Conservation (phyloP, 768 basidiomycete species). For the Lentinula sp. region DNA sequence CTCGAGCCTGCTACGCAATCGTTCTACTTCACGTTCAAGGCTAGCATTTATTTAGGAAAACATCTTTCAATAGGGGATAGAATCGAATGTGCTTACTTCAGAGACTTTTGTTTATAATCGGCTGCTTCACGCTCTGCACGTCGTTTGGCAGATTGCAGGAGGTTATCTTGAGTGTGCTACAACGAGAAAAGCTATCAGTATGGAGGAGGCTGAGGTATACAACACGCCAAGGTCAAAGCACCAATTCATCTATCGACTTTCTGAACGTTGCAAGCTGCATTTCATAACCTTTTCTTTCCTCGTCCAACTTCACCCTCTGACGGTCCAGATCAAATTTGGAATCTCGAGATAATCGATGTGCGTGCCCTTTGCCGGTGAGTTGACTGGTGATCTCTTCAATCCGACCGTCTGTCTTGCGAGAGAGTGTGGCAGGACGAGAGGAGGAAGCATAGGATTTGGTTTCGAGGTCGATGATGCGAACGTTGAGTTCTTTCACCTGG, state of each 20-base stretch:
- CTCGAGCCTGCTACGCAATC: conserved; percentile 58
- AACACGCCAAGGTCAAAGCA: conserved; percentile 25
- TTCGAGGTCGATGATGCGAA: conserved; percentile 78
- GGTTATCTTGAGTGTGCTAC: conserved; percentile 66
- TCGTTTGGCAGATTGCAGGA: conserved; percentile 66
- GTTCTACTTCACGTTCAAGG: conserved; percentile 63
- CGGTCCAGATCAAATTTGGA: conserved; percentile 57
- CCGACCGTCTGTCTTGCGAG: conserved; percentile 59
- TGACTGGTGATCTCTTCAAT: conserved; percentile 69
- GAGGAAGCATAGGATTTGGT: conserved; percentile 66
- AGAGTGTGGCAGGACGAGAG: conserved; percentile 48
- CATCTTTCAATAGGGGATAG: not conserved
- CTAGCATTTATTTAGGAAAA: conserved; percentile 22
- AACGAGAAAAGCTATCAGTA: conserved; percentile 7
- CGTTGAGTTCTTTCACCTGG: conserved; percentile 78
- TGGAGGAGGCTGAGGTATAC: not conserved
- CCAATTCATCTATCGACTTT: conserved; percentile 53
- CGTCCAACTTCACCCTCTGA: conserved; percentile 54
- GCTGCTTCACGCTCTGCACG: conserved; percentile 71
- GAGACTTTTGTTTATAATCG: conserved; percentile 64
- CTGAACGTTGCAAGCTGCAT: conserved; percentile 51
- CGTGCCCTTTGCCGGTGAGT: conserved; percentile 23
- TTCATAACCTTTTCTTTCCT: conserved; percentile 58
- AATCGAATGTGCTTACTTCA: conserved; percentile 37
- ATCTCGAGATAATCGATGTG: conserved; percentile 31